phyloP scores from a whole-genome alignment of 148 eudicot species.

The Salicornia ramosissima region DNA sequence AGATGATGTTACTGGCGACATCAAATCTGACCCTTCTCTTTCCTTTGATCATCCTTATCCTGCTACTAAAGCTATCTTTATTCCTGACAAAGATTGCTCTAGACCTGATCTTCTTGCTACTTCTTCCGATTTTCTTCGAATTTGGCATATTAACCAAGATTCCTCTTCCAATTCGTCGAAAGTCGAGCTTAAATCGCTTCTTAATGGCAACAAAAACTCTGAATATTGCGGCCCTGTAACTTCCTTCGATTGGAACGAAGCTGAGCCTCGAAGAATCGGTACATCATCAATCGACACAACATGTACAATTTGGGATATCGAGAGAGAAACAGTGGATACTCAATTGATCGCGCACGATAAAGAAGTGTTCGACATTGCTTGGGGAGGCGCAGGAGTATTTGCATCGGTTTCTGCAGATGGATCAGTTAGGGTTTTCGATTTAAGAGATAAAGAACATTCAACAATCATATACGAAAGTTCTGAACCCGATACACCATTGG shows the following conservation, averaged over 20 bases:
- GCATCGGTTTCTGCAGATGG: conserved; percentile 97
- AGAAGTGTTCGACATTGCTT: conserved; percentile 95
- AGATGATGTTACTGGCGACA: conserved; percentile 65
- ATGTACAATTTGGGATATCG: conserved; percentile 94
- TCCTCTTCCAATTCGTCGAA: neutral
- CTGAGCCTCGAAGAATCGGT: conserved; percentile 69
- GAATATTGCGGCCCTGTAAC: conserved; percentile 84
- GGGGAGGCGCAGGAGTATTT: conserved; percentile 97
- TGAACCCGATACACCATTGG: conserved; percentile 80
- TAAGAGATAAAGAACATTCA: conserved; percentile 49
- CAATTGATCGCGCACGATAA: conserved; percentile 95
- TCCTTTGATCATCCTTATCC: conserved; percentile 72
- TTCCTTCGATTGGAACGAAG: conserved; percentile 95
- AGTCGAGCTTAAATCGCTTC: conserved; percentile 25
- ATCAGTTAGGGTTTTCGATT: conserved; percentile 83
- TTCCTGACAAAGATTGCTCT: conserved; percentile 44
- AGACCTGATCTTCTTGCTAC: conserved; percentile 67
- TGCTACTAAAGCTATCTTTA: conserved; percentile 78
- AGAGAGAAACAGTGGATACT: conserved; percentile 73
- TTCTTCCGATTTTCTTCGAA: conserved; percentile 72
- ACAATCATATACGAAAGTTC: conserved; percentile 37
- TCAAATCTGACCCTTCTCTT: conserved; percentile 55
- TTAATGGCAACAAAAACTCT: conserved; percentile 69
- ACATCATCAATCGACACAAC: conserved; percentile 88
- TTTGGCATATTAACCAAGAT: conserved; percentile 45